phyloP scores from a whole-genome alignment of 108 stramenopile species.

The Nitzschia sp. region DNA sequence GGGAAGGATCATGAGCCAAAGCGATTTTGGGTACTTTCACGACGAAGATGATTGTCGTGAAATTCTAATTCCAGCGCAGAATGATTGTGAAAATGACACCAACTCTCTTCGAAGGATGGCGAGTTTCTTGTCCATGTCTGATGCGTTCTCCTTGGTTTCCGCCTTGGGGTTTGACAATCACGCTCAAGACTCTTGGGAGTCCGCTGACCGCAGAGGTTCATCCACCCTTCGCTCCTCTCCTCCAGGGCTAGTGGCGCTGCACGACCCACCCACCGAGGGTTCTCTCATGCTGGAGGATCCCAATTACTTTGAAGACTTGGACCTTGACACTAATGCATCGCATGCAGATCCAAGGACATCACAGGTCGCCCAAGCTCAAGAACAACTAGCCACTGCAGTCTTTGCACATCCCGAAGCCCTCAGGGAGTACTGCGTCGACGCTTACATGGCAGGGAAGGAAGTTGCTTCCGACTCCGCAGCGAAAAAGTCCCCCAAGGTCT shows the following conservation, averaged over 20 bases:
- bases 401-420: conserved; percentile 78
- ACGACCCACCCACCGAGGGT: no score
- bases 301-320: no score
- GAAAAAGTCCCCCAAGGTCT: conserved; percentile 15
- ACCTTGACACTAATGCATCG: no score
- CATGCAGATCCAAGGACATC: no score
- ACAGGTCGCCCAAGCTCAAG: conserved; percentile 36
- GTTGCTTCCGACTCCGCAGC: conserved; percentile 30
- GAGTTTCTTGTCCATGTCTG: conserved; percentile 57
- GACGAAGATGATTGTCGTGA: no score
- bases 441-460: conserved; percentile 58
- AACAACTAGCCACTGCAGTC: conserved; percentile 68
- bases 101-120: conserved; percentile 46
- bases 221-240: conserved; percentile 1
- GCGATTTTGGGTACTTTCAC: no score
- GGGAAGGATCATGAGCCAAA: no score
- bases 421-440: conserved; percentile 70
- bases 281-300: no score
- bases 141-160: conserved; percentile 15
- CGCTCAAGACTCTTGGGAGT: neutral
- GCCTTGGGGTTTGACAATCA: conserved; percentile 11
- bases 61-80: no score
- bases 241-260: no score
- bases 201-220: neutral
- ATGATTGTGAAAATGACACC: no score